phyloP scores from a whole-genome alignment of 225 moss, liverwort and hornwort genomes.

The Thuidium tamariscinum region DNA sequence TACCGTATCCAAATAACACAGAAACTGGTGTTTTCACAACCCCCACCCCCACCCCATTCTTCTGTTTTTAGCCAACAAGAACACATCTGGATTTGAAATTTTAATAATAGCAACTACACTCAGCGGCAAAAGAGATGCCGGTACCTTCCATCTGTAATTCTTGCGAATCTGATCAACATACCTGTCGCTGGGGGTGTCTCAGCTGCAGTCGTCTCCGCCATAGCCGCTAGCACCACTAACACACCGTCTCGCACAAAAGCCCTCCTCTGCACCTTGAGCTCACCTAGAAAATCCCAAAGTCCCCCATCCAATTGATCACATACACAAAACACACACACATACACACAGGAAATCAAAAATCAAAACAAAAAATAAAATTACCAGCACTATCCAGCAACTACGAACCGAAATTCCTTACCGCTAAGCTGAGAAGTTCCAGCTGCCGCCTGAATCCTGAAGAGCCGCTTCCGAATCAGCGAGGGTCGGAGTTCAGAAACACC shows the following conservation, averaged over 20 bases:
- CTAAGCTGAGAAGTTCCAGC: background rate
- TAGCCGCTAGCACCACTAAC: slow-evolving; percentile 21
- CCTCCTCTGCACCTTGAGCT: slow-evolving; percentile 22
- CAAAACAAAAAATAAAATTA: too few species aligned
- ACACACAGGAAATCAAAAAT: too few species aligned
- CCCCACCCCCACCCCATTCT: background rate
- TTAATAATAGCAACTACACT: too few species aligned
- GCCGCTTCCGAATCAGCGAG: background rate
- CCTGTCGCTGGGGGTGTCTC: background rate
- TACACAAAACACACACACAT: background rate
- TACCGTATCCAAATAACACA: background rate
- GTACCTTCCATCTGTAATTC: background rate
- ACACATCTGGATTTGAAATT: background rate
- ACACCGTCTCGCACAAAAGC: slow-evolving; percentile 14
- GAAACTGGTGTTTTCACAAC: background rate
- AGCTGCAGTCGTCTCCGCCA: slow-evolving; percentile 18
- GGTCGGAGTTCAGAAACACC: background rate
- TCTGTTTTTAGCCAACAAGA: background rate
- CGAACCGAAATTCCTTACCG: background rate
- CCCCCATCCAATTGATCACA: background rate
- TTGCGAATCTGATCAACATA: background rate
- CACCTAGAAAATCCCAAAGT: background rate
- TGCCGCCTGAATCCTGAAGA: background rate
- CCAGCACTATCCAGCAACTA: background rate
- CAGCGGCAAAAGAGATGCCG: background rate